Percentiles rank a stretch among this genome's conserved stretches.
Evolutionary conservation across 768 basidiomycete species (phyloP).

Genomic region (Leccinellum rugosiceps): DNA sequence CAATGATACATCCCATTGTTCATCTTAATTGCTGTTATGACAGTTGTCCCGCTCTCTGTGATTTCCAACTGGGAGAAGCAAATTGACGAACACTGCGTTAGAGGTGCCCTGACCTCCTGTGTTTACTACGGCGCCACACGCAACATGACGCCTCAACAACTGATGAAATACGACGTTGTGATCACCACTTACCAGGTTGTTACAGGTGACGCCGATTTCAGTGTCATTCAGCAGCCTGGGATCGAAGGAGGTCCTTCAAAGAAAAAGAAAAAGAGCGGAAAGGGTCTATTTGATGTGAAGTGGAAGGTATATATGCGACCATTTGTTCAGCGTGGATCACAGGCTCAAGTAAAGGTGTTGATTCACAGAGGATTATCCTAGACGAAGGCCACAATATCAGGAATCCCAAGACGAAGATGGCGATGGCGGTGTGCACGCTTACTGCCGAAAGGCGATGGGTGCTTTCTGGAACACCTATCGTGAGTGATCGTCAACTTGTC

Average conservation of each 20-base stretch:
- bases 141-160: constrained; percentile 50
- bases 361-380: constrained; percentile 63
- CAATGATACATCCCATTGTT: background rate
- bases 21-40: constrained; percentile 3
- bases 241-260: constrained; percentile 29
- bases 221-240: constrained; percentile 4
- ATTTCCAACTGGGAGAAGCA: constrained; percentile 90
- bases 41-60: constrained; percentile 81
- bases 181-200: constrained; percentile 84
- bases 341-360: background rate
- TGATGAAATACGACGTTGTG: constrained; percentile 71
- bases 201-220: constrained; percentile 46
- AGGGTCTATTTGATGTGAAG: constrained; percentile 59
- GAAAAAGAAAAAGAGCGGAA: constrained; percentile 59
- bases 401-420: constrained; percentile 85
- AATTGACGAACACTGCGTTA: constrained; percentile 65
- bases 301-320: constrained; percentile 65
- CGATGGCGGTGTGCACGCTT: constrained; percentile 61
- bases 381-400: constrained; percentile 90
- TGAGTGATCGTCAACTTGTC: constrained; percentile 37
- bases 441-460: constrained; percentile 76
- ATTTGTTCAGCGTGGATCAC: background rate
- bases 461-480: constrained; percentile 85
- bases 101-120: constrained; percentile 49
- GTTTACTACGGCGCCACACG: constrained; percentile 76